These are phyloP conservation scores for Leishmania turanica DNA, from an alignment of 208 protist genomes.

Conservation along the genomic window DNA sequence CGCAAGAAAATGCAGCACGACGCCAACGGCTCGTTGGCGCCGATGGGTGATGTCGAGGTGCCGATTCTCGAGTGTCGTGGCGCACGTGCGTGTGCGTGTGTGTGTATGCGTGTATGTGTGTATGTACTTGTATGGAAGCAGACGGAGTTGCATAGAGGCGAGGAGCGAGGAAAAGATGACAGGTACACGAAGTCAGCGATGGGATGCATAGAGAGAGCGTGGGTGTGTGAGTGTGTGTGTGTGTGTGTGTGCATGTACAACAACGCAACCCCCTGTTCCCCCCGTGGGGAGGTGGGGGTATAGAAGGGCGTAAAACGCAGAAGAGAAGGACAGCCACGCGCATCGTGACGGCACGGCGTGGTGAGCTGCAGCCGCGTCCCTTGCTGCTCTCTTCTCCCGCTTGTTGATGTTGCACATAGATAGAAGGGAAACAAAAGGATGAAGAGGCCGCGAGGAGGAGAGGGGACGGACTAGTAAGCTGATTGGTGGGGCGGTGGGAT, in stretches of 20 bases:
- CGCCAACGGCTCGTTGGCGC: neutral
- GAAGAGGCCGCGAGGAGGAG: neutral
- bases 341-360: neutral
- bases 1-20: neutral
- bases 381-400: neutral
- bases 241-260: neutral
- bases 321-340: neutral
- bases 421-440: neutral
- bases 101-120: neutral
- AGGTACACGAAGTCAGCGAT: neutral
- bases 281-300: too few species aligned
- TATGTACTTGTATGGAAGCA: neutral
- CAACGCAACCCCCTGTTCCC: neutral
- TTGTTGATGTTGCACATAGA: neutral
- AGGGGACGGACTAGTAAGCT: neutral
- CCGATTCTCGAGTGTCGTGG: neutral
- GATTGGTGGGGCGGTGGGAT: neutral
- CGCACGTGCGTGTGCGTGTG: neutral
- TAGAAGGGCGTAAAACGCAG: neutral
- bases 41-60: neutral
- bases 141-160: neutral
- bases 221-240: neutral
- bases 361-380: neutral
- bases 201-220: neutral
- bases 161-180: neutral